Base-by-base conservation (phyloP, 2,329 filamentous ascomycete genomes). In the Pochonia chlamydosporia region DNA sequence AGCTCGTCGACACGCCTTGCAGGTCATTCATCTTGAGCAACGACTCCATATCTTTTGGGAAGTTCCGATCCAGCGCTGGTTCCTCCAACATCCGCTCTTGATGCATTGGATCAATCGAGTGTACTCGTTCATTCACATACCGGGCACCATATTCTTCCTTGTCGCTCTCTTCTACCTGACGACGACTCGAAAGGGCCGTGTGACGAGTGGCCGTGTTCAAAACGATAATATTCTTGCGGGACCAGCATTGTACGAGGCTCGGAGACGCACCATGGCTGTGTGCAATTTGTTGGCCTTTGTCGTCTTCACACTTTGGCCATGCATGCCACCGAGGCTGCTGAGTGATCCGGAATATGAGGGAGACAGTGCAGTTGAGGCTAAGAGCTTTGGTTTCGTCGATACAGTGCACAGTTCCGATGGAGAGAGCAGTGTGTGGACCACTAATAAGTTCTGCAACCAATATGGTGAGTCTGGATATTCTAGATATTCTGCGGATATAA, bases 51-150 rank as follows among this genome's bases (percentile, higher is more conserved):
- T 88, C 25, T 88, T 87, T 63, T 72, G 74, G 67, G 85, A 89
- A 62, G 65, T 79, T 3, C 68, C 68, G 11, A 44, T 49, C 10
- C 48, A 49, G 16, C 11, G 50, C 49, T 44, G 67, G 64, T 75
- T 75, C 57, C 60, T 70, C 49, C 62, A 66, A 18, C 74, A 75
- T 44, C 75, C 81, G 2, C 59, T 68, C 24, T 56, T 84, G 36
- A 76, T 89, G 70, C 77, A 72, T 54, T 87, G 78, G 78, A 85
- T 82, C 56, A 89, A 89, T 65, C 76, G 84, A 58, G 74, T 79
- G 24, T 89, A 89, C 66, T 87, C 84, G 5, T 88, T 87, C 65
- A 87, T 89, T 57, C 85, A 89, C 63, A 89, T 89, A 49, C 85
- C 85, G 1, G 85, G 84, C 13, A 88, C 84, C 5, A 88, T 89